Conservation (phyloP, 208 protist genomes). For the Leishmania martiniquensis region DNA sequence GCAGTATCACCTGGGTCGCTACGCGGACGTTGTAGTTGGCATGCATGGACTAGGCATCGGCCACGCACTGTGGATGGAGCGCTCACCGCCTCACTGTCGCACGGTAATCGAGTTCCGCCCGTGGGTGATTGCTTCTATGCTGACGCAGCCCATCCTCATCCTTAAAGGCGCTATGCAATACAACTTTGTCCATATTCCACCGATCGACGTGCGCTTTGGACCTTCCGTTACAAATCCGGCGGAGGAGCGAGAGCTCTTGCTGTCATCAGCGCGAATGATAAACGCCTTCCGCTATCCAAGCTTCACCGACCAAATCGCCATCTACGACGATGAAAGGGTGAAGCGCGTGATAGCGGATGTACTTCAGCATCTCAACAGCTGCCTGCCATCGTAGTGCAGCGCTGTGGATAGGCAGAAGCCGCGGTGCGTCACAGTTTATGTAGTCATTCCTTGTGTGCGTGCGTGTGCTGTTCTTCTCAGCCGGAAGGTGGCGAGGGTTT, state of each 20-base stretch:
- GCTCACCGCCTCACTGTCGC: slow-evolving; percentile 32
- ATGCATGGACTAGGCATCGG: slow-evolving; percentile 60
- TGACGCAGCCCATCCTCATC: slow-evolving; percentile 25
- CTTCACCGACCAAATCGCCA: slow-evolving; percentile 40
- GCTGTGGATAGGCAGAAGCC: background rate
- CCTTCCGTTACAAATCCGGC: slow-evolving; percentile 20
- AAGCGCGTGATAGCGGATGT: slow-evolving; percentile 15
- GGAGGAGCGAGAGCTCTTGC: slow-evolving; percentile 27
- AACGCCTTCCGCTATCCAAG: slow-evolving; percentile 28
- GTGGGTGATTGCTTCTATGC: slow-evolving; percentile 36
- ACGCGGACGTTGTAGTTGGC: slow-evolving; percentile 61
- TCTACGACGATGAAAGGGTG: slow-evolving; percentile 34
- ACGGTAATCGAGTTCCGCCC: slow-evolving; percentile 56
- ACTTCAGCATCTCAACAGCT: slow-evolving; percentile 16
- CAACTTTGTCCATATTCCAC: slow-evolving; percentile 26
- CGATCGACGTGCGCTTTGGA: slow-evolving; percentile 38
- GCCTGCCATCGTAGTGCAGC: slow-evolving; percentile 21
- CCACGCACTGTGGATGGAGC: slow-evolving; percentile 62
- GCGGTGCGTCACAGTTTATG: slow-evolving; percentile 11
- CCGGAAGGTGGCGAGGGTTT: background rate
- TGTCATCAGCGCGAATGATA: slow-evolving; percentile 18
- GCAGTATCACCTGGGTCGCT: slow-evolving; percentile 49
- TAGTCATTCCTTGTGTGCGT: background rate
- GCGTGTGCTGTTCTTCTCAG: background rate
- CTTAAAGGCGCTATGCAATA: slow-evolving; percentile 28